Percentiles rank a stretch among this genome's conserved stretches.
Evolutionary conservation across 2,329 filamentous ascomycete genomes (phyloP).

Genomic region (Biscogniauxia marginata): DNA sequence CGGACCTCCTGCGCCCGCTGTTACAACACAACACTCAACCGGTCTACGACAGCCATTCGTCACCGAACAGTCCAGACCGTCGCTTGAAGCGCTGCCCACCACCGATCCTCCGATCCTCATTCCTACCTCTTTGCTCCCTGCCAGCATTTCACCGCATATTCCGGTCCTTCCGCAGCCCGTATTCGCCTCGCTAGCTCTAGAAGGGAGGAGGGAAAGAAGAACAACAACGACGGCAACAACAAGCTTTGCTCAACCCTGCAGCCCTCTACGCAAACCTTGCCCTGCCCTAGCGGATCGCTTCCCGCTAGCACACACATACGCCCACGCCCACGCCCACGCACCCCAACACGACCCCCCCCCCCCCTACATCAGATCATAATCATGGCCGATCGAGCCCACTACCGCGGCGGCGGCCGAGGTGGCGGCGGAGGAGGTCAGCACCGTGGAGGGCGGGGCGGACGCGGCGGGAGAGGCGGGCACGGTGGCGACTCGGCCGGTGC

Average conservation of each 20-base stretch:
- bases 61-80: conserved; percentile 22
- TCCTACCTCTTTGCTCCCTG: conserved; percentile 15
- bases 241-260: background rate
- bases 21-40: conserved; percentile 6
- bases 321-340: background rate
- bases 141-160: conserved; percentile 12
- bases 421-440: conserved; percentile 42
- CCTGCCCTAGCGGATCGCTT: background rate
- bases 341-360: background rate
- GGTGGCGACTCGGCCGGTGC: conserved; percentile 42
- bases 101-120: background rate
- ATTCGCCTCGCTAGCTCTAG: background rate
- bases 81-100: conserved; percentile 10
- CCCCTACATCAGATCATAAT: conserved; percentile 18
- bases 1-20: background rate
- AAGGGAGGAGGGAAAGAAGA: background rate
- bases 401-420: conserved; percentile 48
- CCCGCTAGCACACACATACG: background rate
- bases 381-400: conserved; percentile 52
- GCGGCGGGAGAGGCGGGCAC: conserved; percentile 42
- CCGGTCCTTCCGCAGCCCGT: background rate
- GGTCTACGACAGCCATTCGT: conserved; percentile 18
- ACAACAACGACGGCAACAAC: too few species aligned
- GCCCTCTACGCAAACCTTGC: too few species aligned
- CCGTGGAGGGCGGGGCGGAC: conserved; percentile 39